phyloP scores from a whole-genome alignment of 805 yeast genomes.

The Kazachstania psychrophila region DNA sequence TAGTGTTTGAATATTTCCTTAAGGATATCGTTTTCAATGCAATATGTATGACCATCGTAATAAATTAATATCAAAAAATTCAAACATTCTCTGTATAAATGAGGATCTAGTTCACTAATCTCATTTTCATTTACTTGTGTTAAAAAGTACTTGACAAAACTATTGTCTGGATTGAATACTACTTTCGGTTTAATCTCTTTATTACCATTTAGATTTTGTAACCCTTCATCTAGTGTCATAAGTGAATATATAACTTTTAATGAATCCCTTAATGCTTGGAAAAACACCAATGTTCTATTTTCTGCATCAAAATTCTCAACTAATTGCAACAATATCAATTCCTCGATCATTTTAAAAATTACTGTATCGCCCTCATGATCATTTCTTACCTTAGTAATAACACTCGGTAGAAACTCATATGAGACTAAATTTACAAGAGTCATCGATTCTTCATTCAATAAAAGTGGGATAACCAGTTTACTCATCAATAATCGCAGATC shows the following conservation, averaged over 20 bases:
- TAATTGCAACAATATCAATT: slow-evolving; percentile 1
- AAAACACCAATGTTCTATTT: neutral
- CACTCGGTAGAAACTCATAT: slow-evolving; percentile 23
- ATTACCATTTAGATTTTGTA: slow-evolving; percentile 5
- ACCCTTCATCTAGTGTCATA: slow-evolving; percentile 8
- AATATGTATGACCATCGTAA: slow-evolving; percentile 3
- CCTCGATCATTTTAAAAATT: slow-evolving; percentile 1
- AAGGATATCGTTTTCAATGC: slow-evolving; percentile 3
- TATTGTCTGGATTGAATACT: neutral
- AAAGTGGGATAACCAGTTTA: slow-evolving; percentile 27
- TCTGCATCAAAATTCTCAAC: neutral
- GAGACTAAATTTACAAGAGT: slow-evolving; percentile 35
- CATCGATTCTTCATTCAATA: slow-evolving; percentile 41
- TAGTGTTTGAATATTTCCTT: slow-evolving; percentile 4
- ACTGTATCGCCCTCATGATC: neutral
- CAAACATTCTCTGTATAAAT: slow-evolving; percentile 6
- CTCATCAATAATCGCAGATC: slow-evolving; percentile 60
- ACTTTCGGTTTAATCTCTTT: neutral
- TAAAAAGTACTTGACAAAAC: neutral
- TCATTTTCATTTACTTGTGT: neutral
- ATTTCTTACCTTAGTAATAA: neutral
- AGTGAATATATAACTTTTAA: slow-evolving; percentile 5
- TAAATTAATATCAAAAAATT: slow-evolving; percentile 7
- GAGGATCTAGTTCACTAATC: neutral
- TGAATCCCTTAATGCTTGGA: slow-evolving; percentile 15